Percentiles rank a stretch among this genome's conserved stretches.
Conservation (phyloP, 139 green algal species). For the Picochlorum sp. region DNA sequence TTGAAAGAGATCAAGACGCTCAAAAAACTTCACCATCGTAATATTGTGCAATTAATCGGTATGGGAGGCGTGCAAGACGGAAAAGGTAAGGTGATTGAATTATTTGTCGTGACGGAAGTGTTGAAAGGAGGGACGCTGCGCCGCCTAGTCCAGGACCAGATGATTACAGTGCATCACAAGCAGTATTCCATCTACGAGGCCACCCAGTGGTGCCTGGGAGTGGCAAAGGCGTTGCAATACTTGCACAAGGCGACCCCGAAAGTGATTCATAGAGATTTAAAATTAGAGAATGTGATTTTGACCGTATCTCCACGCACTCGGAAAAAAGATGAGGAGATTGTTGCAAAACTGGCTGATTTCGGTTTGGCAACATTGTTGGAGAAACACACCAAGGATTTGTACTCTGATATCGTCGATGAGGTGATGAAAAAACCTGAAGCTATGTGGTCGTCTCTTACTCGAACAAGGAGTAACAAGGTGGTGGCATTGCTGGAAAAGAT, state of each 20-base stretch:
- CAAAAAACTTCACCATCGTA: conserved; percentile 51
- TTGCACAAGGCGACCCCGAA: conserved; percentile 58
- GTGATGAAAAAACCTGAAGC: neutral
- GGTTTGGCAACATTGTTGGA: conserved; percentile 30
- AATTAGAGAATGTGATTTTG: conserved; percentile 53
- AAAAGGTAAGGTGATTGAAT: conserved; percentile 6
- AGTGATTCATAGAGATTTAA: conserved; percentile 76
- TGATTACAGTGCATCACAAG: conserved; percentile 5
- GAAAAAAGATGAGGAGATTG: neutral
- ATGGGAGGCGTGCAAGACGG: conserved; percentile 13
- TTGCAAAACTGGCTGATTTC: conserved; percentile 44
- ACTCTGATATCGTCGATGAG: neutral
- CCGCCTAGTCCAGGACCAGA: conserved; percentile 28
- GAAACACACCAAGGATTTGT: neutral
- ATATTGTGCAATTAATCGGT: conserved; percentile 3
- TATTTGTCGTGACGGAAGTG: conserved; percentile 58
- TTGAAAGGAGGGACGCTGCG: conserved; percentile 45
- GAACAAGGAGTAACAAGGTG: neutral
- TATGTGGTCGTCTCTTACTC: neutral
- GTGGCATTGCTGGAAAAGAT: neutral
- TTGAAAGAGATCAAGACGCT: conserved; percentile 54
- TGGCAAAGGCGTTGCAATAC: conserved; percentile 59
- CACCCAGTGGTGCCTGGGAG: conserved; percentile 46
- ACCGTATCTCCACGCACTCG: neutral
- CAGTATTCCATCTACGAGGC: conserved; percentile 34